Percentiles rank a stretch among this genome's conserved stretches.
These are phyloP conservation scores for Linaria vulgaris DNA, from an alignment of 257 asterid genomes.

Conservation along the genomic window DNA sequence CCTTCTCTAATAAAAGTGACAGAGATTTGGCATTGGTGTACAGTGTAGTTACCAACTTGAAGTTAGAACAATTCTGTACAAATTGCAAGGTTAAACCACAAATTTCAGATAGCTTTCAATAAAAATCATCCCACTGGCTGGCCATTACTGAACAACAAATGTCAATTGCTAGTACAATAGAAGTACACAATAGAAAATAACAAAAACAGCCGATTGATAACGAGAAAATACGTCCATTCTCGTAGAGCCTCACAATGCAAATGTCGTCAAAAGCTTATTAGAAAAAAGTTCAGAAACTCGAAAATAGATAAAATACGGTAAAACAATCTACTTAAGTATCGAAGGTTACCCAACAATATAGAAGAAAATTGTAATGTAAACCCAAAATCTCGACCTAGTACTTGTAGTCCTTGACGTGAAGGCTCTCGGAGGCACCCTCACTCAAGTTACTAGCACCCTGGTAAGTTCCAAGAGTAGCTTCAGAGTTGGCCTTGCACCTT, in stretches of 20 bases:
- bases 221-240: neutral
- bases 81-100: no score
- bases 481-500: conserved; percentile 88
- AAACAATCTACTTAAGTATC: conserved; percentile 21
- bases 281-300: conserved; percentile 14
- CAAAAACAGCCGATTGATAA: conserved; percentile 15
- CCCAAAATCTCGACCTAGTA: conserved; percentile 39
- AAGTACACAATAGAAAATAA: conserved; percentile 1
- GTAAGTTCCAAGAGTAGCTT: conserved; percentile 83
- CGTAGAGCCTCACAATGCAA: conserved; percentile 22
- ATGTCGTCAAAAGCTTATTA: conserved; percentile 31
- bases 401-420: conserved; percentile 84
- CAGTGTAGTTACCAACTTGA: no score
- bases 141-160: conserved; percentile 7
- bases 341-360: neutral
- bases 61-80: no score
- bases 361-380: conserved; percentile 15
- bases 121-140: neutral
- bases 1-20: no score
- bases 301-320: conserved; percentile 12
- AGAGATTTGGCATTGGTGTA: no score
- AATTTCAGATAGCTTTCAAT: no score
- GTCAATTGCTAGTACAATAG: conserved; percentile 2
- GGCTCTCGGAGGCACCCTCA: conserved; percentile 91
- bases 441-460: conserved; percentile 45